phyloP scores from a whole-genome alignment of 1,139 yeast genomes.

The Nakaseomyces sp. region DNA sequence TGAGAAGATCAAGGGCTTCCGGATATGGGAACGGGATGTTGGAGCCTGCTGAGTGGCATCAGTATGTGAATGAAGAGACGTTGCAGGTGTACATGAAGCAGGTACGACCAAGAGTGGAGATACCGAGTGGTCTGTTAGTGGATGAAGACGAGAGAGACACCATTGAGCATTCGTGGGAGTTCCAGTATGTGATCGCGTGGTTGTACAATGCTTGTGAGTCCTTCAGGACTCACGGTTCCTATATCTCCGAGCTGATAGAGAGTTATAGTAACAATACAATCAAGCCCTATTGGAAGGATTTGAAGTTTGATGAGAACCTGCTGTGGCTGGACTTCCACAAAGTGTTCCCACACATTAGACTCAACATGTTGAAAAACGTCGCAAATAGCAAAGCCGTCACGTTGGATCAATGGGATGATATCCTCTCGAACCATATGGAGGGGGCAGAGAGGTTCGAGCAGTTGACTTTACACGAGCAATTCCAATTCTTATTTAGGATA shows the following conservation, averaged over 20 bases:
- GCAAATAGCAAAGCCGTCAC: slow-evolving; percentile 27
- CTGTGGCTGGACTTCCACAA: slow-evolving; percentile 19
- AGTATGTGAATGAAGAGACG: slow-evolving; percentile 21
- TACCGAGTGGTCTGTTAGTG: slow-evolving; percentile 9
- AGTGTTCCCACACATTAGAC: slow-evolving; percentile 16
- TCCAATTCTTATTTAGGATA: slow-evolving; percentile 39
- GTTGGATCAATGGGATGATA: slow-evolving; percentile 38
- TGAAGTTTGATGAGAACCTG: slow-evolving; percentile 26
- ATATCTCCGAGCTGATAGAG: slow-evolving; percentile 7
- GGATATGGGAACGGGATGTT: slow-evolving; percentile 1
- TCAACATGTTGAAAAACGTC: slow-evolving; percentile 35
- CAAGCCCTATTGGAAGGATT: slow-evolving; percentile 24
- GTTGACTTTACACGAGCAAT: slow-evolving; percentile 36
- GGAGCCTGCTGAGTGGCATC: slow-evolving; percentile 16
- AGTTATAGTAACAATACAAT: slow-evolving; percentile 9
- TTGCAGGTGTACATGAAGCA: slow-evolving; percentile 18
- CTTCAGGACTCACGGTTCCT: slow-evolving; percentile 16
- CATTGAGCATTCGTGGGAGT: slow-evolving; percentile 23
- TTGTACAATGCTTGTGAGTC: slow-evolving; percentile 28
- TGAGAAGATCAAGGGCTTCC: slow-evolving; percentile 3
- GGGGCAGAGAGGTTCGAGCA: slow-evolving; percentile 22
- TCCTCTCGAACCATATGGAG: slow-evolving; percentile 41
- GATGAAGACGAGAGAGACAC: slow-evolving; percentile 9
- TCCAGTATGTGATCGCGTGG: slow-evolving; percentile 30
- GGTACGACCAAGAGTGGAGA: slow-evolving; percentile 11